Base-by-base conservation (phyloP, 2,329 filamentous ascomycete species). In the Albophoma yamanashiensis region DNA sequence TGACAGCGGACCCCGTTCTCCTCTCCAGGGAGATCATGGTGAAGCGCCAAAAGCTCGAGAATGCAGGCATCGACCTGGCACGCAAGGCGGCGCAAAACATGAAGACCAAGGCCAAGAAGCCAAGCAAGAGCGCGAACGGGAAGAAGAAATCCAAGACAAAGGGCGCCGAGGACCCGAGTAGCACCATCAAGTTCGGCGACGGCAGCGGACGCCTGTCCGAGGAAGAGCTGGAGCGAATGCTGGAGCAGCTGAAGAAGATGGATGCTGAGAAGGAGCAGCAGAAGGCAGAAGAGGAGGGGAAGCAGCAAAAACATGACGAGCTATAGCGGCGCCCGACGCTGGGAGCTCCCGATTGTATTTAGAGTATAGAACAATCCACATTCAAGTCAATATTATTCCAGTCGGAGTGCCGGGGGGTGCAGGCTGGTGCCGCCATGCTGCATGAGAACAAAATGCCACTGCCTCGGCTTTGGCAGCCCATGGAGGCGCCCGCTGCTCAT, bases 1-100 rank as follows among this genome's bases (percentile, higher is more conserved):
- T 79, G 2, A 85, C 86, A 2, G 89, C 91, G 12, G 86, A 97
- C 65, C 89, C 91, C 0, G 86, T 87, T 8, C 79, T 96, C 11
- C 81, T 88, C 0, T 77, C 86, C 64, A 86, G 87, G 68, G 92
- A 96, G 36, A 74, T 96, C 38, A 77, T 85, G 61, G 79, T 78
- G 31, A 88, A 88, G 73, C 81, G 86, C 20, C 84, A 86, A 67
- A 84, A 89, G 70, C 80, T 97, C 8, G 85, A 88, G 70, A 86
- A 89, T 70, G 83, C 81, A 5, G 83, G 85, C 66, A 82, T 88
- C 71, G 84, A 91, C 31, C 79, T 92, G 56, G 81, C 91, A 59
- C 83, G 88, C 78, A 88, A 86, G 77, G 83, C 83, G 60, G 83
- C 88, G 67, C 81, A 78, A 71, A 69, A 70, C 58, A 71, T 75